Conservation (phyloP, 2,329 filamentous ascomycete species). For the Pestalotiopsis sp. region DNA sequence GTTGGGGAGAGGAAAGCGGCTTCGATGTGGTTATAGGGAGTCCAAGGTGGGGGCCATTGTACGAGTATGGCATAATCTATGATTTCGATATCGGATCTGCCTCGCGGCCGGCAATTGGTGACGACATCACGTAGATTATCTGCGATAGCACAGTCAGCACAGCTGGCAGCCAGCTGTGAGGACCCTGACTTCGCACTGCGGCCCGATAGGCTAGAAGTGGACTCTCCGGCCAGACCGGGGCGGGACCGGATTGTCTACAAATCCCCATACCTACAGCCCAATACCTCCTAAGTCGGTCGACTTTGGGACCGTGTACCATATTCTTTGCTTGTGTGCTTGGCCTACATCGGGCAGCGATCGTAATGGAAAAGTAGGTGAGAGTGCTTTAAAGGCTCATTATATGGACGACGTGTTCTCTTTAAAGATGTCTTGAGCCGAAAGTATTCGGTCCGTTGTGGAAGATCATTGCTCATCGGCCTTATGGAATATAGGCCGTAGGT, state of each 20-base stretch:
- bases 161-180: not conserved
- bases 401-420: not conserved
- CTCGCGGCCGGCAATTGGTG: not conserved
- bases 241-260: not conserved
- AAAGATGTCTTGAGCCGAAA: not conserved
- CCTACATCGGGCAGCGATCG: not conserved
- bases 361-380: not conserved
- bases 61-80: not conserved
- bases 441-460: not conserved
- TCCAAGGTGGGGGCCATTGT: not conserved
- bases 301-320: not conserved
- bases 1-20: not conserved
- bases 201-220: not conserved
- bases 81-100: constrained; percentile 6
- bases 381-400: not conserved
- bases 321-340: not conserved
- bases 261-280: not conserved
- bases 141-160: not conserved
- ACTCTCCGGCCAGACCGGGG: not conserved
- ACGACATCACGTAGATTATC: constrained; percentile 1
- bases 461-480: not conserved
- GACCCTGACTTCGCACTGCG: not conserved
- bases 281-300: not conserved
- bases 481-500: not conserved
- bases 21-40: not conserved